Evolutionary conservation across 257 asterid species (phyloP).

Genomic region (Lycium ferocissimum): DNA sequence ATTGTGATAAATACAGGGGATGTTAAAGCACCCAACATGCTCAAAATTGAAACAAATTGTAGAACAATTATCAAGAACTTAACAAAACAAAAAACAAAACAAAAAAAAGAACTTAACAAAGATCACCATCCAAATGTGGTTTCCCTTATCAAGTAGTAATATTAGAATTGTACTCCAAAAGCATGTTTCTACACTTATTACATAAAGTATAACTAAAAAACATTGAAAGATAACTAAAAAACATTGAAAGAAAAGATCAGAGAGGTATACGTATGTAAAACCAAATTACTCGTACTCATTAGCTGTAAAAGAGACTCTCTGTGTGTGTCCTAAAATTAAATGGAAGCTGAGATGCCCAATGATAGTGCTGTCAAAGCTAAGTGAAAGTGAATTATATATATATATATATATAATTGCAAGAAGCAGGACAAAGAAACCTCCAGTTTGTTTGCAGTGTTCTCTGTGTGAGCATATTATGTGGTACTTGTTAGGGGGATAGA

Average conservation of each 20-base stretch:
- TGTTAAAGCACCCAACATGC: not conserved
- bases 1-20: not conserved
- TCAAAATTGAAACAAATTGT: not conserved
- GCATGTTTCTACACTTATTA: not conserved
- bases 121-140: not conserved
- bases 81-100: not conserved
- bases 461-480: not conserved
- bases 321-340: not conserved
- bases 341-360: not conserved
- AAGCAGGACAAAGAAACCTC: not conserved
- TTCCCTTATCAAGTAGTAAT: not conserved
- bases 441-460: not conserved
- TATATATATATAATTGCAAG: not conserved
- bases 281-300: not conserved
- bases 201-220: not conserved
- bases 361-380: not conserved
- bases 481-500: not conserved
- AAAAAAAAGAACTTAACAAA: not conserved
- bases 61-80: not conserved
- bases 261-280: not conserved
- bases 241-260: not conserved
- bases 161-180: not conserved
- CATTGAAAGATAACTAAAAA: not conserved
- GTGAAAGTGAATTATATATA: not conserved
- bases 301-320: not conserved